Evolutionary conservation across 805 yeast genomes (phyloP).

Genomic region (Yarrowia divulgata): DNA sequence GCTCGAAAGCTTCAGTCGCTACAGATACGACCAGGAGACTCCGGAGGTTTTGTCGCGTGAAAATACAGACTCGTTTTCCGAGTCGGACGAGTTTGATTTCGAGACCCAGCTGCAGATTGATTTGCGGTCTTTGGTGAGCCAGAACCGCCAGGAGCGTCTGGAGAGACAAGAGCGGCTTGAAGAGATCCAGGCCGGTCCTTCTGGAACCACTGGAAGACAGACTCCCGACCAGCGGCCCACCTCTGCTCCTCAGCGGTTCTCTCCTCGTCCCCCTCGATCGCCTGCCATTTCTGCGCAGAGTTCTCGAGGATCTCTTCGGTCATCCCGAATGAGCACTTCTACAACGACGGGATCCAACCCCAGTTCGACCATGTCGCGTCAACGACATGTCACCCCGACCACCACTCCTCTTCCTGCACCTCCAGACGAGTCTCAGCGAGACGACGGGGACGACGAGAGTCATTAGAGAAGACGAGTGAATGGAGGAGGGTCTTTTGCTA

Average conservation of each 20-base stretch:
- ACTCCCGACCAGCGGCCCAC: conserved; percentile 1
- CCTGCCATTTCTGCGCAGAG: neutral
- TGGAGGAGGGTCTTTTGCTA: conserved; percentile 13
- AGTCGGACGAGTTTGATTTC: conserved; percentile 28
- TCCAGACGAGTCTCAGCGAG: conserved; percentile 2
- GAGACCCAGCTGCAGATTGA: conserved; percentile 19
- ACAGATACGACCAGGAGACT: conserved; percentile 10
- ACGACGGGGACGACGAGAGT: conserved; percentile 6
- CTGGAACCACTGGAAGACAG: neutral
- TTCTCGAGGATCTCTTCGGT: neutral
- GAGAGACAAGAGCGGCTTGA: neutral
- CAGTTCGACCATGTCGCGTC: conserved; percentile 6
- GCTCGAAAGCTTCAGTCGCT: neutral
- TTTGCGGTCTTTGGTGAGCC: neutral
- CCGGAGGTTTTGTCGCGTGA: conserved; percentile 2
- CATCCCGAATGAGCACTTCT: neutral
- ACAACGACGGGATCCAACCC: conserved; percentile 13
- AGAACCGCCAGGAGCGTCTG: conserved; percentile 5
- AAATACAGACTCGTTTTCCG: conserved; percentile 5
- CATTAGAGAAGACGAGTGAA: neutral
- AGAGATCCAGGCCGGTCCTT: neutral
- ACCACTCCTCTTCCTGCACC: conserved; percentile 19
- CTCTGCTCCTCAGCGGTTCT: conserved; percentile 6
- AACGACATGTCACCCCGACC: conserved; percentile 8
- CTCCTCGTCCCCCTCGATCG: conserved; percentile 15